Evolutionary conservation across 1,284 basidiomycete species (phyloP), one percentile per base, ranked within the genome.

Genomic region (Malassezia sympodialis): DNA sequence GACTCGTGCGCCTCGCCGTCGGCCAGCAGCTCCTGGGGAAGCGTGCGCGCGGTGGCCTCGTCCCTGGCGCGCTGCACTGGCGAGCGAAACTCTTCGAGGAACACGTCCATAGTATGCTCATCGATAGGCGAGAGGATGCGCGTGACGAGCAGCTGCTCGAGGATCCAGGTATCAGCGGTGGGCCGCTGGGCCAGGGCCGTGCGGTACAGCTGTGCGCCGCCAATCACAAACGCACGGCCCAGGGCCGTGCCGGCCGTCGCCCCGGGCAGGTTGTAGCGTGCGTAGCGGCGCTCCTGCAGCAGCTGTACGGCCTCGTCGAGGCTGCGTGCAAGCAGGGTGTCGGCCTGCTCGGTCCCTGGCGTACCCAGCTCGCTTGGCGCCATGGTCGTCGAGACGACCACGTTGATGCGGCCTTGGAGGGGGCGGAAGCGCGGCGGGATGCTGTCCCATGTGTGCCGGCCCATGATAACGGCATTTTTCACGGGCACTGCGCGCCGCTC

Each of bases 361-460:
- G 30, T 27, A 8, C 28, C 37, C 15, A 57, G 40, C 21, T 52
- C 49, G 19, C 12, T 21, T 6, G 15, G 21, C 27, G 8, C 3
- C 49, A 51, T 47, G 12, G 48, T 51, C 21, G 49, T 57, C 63
- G 84, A 89, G 31, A 96, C 79, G 31, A 99, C 83, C 14, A 93
- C 76, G 72, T 98, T 99, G 58, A 82, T 62, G 35, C 94, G 79
- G 28, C 81, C 82, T 40, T 81, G 79, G 24, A 99, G 79, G 2
- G 94, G 94, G 59, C 87, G 81, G 77, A 87, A 89, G 74, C 84
- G 87, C 7, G 72, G 65, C n/a, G 94, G 93, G 57, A 99, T 98
- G 73, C 88, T 89, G 75, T 94, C 88, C 94, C 94, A 99, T 17
- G 90, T 96, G 69, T 89, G 91, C 45, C 91, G 80, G 6, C 94